These are phyloP conservation scores for Peniophora sp. DNA, from an alignment of 1,284 basidiomycete genomes.

Conservation along the genomic window DNA sequence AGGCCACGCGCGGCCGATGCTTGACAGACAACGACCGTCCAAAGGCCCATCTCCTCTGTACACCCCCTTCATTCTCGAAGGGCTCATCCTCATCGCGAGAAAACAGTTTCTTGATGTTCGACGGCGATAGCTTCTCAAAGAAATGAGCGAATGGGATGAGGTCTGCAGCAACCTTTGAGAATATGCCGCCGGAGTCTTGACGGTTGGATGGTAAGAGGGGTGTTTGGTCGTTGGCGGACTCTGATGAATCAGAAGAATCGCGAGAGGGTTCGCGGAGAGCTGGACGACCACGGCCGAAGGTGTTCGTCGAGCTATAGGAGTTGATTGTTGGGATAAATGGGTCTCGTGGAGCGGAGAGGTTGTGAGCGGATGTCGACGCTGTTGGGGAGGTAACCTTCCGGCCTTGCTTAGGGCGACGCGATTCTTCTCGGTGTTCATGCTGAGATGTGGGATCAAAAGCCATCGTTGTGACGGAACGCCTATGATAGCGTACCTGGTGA, in stretches of 20 bases:
- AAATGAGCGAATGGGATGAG: slow-evolving; percentile 20
- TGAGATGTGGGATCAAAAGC: not conserved
- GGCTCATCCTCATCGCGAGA: not conserved
- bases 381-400: not conserved
- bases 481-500: slow-evolving; percentile 20
- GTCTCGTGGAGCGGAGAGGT: slow-evolving; percentile 7
- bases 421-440: not conserved
- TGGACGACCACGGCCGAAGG: slow-evolving; percentile 8
- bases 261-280: not conserved
- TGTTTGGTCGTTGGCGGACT: slow-evolving; percentile 9
- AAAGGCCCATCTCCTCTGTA: slow-evolving; percentile 20
- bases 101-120: slow-evolving; percentile 1
- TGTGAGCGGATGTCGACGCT: slow-evolving; percentile 1
- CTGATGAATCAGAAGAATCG: slow-evolving; percentile 7
- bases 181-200: slow-evolving; percentile 3
- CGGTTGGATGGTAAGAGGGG: slow-evolving; percentile 17
- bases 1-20: slow-evolving; percentile 27
- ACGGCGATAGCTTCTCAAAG: not conserved
- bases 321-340: slow-evolving; percentile 37
- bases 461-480: not conserved
- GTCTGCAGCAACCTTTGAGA: slow-evolving; percentile 17
- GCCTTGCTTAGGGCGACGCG: not conserved
- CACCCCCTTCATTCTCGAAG: slow-evolving; percentile 9
- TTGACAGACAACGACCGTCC: slow-evolving; percentile 13
- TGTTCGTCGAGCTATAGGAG: slow-evolving; percentile 39